Base-by-base conservation (phyloP, 495 filamentous ascomycete species). In the Neurospora cerealis region DNA sequence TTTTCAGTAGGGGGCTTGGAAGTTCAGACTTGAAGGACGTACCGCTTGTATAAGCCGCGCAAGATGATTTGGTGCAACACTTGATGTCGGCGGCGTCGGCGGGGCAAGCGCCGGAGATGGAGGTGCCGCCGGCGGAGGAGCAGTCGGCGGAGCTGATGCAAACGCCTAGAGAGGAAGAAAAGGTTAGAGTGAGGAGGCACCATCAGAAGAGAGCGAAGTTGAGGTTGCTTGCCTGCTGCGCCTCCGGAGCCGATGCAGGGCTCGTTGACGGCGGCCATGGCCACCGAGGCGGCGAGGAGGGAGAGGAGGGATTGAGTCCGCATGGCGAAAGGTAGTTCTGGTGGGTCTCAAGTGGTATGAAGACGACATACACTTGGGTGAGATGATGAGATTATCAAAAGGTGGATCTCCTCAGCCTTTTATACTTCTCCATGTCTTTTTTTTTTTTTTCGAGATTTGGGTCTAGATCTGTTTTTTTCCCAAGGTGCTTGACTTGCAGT, bases 31-130 rank as follows among this genome's bases (percentile, higher is more conserved):
- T 34, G 32, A 34, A 34, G 32, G 74, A 6, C 39, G 15, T 41
- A 41, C 13, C 40, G 40, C 15, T 41, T 41, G 40, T 41, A 6
- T 74, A 74, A 69, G 73, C 79, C 37, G 73, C 71, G 75, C 84
- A 86, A 17, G 78, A 71, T 4, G 79, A 36, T 69, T 85, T 84
- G 71, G 77, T 81, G 78, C 84, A 86, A 79, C 84, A 86, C 72
- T 81, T 77, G 71, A 86, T 73, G 75, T 81, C 73, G 66, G 73
- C 72, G 2, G 81, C 75, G 71, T 82, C 80, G 28, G 75, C 62
- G 13, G 83, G 84, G 72, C 84, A 86, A 28, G 75, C 78, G 39
- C 81, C 80, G 42, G 36, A 42, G 66, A 77, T 76, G 72, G 77
- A 80, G 38, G 72, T 77, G 39, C 83, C 83, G 40, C 84, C 82